Percentiles rank a stretch among this genome's conserved stretches.
Evolutionary conservation across 179 eudicot species (phyloP).

Genomic region (Beta corolliflora): DNA sequence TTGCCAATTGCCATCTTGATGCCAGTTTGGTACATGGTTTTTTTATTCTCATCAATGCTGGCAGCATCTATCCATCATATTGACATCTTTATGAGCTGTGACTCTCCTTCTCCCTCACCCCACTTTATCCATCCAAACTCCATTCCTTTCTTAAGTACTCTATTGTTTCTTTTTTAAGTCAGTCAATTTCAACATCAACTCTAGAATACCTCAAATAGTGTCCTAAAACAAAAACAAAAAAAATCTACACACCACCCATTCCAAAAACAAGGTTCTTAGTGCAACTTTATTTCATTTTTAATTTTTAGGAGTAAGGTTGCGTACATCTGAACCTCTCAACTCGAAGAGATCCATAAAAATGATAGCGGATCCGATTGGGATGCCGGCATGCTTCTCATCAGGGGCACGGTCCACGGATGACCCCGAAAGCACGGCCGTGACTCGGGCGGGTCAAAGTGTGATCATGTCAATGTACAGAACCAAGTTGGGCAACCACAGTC

Average conservation of each 20-base stretch:
- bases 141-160: not conserved
- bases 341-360: slow-evolving; percentile 17
- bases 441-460: slow-evolving; percentile 66
- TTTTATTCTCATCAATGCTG: slow-evolving; percentile 21
- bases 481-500: slow-evolving; percentile 55
- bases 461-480: slow-evolving; percentile 65
- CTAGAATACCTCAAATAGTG: not conserved
- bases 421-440: slow-evolving; percentile 38
- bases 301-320: not conserved
- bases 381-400: slow-evolving; percentile 67
- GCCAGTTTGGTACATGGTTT: slow-evolving; percentile 27
- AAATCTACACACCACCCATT: not conserved
- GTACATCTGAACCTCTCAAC: not conserved
- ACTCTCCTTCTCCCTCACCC: slow-evolving; percentile 8
- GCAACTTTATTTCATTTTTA: no score
- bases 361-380: slow-evolving; percentile 51
- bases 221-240: not conserved
- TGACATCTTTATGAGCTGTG: slow-evolving; percentile 12
- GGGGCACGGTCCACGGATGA: slow-evolving; percentile 42
- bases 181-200: not conserved
- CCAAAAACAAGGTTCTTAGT: not conserved
- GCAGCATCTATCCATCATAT: slow-evolving; percentile 28
- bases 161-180: not conserved
- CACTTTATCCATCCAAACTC: not conserved
- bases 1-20: slow-evolving; percentile 30